Percentiles rank a stretch among this genome's conserved stretches.
phyloP scores from a whole-genome alignment of 2,329 filamentous ascomycete species.

The Aspergillus latus region DNA sequence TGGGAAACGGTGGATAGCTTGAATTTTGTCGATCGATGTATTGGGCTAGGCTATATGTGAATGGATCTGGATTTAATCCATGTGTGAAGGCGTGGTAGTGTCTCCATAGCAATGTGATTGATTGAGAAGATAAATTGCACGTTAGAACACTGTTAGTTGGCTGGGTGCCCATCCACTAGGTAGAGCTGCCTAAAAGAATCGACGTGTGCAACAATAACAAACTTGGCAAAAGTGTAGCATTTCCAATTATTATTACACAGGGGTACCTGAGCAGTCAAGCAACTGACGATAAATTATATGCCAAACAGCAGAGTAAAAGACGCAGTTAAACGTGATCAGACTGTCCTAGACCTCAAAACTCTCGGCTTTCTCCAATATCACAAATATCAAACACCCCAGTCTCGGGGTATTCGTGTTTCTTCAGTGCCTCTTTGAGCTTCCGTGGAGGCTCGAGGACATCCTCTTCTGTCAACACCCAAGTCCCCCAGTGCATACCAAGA shows the following conservation, averaged over 20 bases:
- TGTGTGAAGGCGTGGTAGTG: background rate
- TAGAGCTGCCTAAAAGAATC: background rate
- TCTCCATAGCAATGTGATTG: background rate
- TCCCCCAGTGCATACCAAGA: constrained; percentile 88
- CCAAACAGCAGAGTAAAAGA: background rate
- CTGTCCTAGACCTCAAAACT: constrained; percentile 55
- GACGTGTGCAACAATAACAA: background rate
- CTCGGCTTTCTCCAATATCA: constrained; percentile 78
- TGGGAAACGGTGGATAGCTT: too few relatives aligned
- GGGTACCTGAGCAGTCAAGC: background rate
- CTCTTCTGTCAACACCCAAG: constrained; percentile 83
- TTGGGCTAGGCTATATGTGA: background rate
- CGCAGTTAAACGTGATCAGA: background rate
- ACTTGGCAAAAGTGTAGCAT: background rate
- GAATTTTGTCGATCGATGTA: background rate
- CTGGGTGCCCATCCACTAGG: background rate
- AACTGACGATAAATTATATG: background rate
- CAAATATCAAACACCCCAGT: constrained; percentile 77
- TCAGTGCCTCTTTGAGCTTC: constrained; percentile 70
- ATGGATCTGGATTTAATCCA: background rate
- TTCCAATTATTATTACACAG: background rate
- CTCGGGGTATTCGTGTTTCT: constrained; percentile 65
- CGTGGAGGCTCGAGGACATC: constrained; percentile 79
- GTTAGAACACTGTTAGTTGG: background rate
- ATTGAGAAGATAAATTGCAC: background rate